Evolutionary conservation across 2,329 filamentous ascomycete genomes (phyloP).

Genomic region (Bretziella fagacearum): DNA sequence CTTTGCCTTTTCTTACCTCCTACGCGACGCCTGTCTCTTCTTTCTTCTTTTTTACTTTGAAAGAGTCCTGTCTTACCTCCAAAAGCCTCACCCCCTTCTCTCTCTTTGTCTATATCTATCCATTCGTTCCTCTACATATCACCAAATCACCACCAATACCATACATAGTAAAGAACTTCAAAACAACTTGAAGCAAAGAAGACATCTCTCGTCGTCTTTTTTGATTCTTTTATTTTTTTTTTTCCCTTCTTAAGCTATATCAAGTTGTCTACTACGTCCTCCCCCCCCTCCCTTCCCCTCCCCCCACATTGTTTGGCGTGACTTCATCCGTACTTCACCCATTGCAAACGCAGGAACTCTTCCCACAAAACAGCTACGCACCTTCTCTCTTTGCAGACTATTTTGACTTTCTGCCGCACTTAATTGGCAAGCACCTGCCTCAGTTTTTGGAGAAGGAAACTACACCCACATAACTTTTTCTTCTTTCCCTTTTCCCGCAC

Average conservation of each 20-base stretch:
- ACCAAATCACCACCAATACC: not conserved
- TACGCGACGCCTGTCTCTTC: not conserved
- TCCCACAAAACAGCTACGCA: not conserved
- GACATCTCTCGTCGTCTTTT: not conserved
- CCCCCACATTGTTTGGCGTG: not conserved
- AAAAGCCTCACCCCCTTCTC: no score
- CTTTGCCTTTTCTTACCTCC: not conserved
- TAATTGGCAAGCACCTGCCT: no score
- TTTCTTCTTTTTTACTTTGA: no score
- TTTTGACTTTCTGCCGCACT: not conserved
- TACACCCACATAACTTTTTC: no score
- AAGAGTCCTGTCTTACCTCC: not conserved
- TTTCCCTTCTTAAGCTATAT: not conserved
- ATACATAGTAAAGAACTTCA: no score
- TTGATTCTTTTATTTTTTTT: constrained; percentile 9
- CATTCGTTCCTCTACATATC: not conserved
- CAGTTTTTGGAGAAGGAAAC: no score
- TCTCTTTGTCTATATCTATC: not conserved
- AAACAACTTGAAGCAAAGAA: no score
- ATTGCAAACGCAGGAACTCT: no score
- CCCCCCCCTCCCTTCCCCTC: no score
- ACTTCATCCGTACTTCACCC: not conserved
- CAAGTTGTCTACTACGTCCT: no score
- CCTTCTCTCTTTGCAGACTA: not conserved
- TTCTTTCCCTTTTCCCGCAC: not conserved